Evolutionary conservation across 2,329 filamentous ascomycete genomes (phyloP).

Genomic region (Aspergillus piperis): DNA sequence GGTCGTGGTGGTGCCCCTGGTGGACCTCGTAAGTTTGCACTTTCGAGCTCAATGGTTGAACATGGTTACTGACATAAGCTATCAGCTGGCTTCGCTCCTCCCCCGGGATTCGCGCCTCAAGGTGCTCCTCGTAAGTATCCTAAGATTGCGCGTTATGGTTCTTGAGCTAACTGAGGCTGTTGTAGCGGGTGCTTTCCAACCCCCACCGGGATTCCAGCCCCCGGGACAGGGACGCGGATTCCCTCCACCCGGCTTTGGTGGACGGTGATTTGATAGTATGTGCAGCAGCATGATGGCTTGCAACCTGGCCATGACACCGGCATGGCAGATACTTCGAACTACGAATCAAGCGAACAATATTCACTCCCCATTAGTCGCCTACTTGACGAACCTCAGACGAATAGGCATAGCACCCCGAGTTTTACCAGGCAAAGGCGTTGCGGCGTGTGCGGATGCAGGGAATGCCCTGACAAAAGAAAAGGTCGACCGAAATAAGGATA

Average conservation of each 20-base stretch:
- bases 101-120: conserved; percentile 50
- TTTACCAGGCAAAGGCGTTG: conserved; percentile 44
- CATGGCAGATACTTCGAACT: conserved; percentile 19
- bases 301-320: conserved; percentile 24
- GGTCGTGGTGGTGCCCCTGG: conserved; percentile 53
- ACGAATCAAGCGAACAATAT: conserved; percentile 12
- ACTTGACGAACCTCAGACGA: conserved; percentile 16
- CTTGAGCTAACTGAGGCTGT: conserved; percentile 41
- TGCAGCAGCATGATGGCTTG: conserved; percentile 27
- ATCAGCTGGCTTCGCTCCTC: conserved; percentile 50
- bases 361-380: conserved; percentile 21
- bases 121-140: conserved; percentile 48
- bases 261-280: conserved; percentile 36
- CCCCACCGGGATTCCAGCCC: conserved; percentile 74
- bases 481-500: conserved; percentile 20
- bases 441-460: conserved; percentile 43
- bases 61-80: not conserved
- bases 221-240: conserved; percentile 56
- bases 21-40: conserved; percentile 51
- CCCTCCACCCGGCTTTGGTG: conserved; percentile 54
- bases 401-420: conserved; percentile 31
- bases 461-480: conserved; percentile 32
- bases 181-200: conserved; percentile 55
- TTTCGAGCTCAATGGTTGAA: not conserved
- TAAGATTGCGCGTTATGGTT: conserved; percentile 13